phyloP scores from a whole-genome alignment of 345 rosid genomes.

The Dimocarpus longan region DNA sequence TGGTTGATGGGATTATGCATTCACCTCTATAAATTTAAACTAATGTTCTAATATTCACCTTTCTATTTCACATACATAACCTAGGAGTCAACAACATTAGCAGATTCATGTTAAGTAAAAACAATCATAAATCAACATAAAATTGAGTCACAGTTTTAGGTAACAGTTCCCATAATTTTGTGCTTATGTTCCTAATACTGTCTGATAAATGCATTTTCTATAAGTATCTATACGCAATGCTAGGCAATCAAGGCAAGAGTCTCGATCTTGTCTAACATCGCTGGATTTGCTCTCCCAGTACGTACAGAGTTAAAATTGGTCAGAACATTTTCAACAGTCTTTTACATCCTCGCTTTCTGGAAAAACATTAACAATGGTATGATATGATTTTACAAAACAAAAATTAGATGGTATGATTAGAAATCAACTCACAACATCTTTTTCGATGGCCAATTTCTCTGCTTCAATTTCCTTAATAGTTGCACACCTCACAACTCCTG shows the following conservation, averaged over 20 bases:
- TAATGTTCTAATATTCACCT: background rate
- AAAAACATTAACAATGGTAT: background rate
- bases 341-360: slow-evolving; percentile 91
- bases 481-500: slow-evolving; percentile 64
- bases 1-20: no score
- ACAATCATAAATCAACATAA: background rate
- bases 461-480: slow-evolving; percentile 92
- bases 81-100: background rate
- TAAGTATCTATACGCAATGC: background rate
- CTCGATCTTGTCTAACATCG: slow-evolving; percentile 89
- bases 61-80: background rate
- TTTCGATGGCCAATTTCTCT: slow-evolving; percentile 74
- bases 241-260: background rate
- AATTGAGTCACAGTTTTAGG: background rate
- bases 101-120: background rate
- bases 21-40: background rate
- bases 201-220: background rate
- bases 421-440: slow-evolving; percentile 63
- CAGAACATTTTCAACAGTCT: slow-evolving; percentile 74
- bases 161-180: background rate
- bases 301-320: slow-evolving; percentile 79
- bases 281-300: slow-evolving; percentile 83
- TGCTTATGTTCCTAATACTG: background rate
- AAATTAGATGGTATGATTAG: background rate
- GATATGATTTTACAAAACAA: background rate